Evolutionary conservation across 1,139 yeast genomes (phyloP), one percentile per base, ranked within the genome.

Genomic region (Saccharomyces hybrid): DNA sequence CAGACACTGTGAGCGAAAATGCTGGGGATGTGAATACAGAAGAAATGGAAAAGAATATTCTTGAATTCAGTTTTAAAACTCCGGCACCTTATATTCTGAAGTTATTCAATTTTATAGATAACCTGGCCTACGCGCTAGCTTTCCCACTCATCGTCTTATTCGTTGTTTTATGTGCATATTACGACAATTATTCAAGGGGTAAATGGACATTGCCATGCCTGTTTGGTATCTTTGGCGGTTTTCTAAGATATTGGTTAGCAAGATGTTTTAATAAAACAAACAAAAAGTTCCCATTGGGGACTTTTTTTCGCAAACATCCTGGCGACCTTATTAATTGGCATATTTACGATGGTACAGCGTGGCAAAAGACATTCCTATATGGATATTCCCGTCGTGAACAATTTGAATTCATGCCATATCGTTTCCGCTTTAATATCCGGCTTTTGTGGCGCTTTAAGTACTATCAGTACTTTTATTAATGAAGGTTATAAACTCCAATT

Each of bases 361-460:
- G 84, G 91, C n/a, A 69, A 69, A 48, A 55, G 44, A 56, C 24
- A 53, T 55, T 34, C 48, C 19, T 53, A 49, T 16, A 60, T 53
- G 0, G 55, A 61, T 0, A 51, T 52, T 1, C 63, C 70, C 2
- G 62, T 83, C 4, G 68, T 80, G 1, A 57, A 69, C 0, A 64
- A 68, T 38, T 48, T 62, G 0, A 61, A 78, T 2, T 70, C 77
- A 1, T 79, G 87, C 58, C 80, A 79, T 42, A 80, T 85, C 2
- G 62, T 86, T 0, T 63, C 63, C 8, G 95, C 88, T 0, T 68
- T 88, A 1, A 76, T 73, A 11, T 79, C 80, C 59, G 97, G 97
- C 0, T 85, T 83, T 58, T 85, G 95, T 66, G 97, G 96, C 0
- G 77, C 83, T 3, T 70, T 88, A 50, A 83, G 93, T 41, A 90